Evolutionary conservation across 352 stramenopile genomes (phyloP).

Genomic region (Pythium monospermum): DNA sequence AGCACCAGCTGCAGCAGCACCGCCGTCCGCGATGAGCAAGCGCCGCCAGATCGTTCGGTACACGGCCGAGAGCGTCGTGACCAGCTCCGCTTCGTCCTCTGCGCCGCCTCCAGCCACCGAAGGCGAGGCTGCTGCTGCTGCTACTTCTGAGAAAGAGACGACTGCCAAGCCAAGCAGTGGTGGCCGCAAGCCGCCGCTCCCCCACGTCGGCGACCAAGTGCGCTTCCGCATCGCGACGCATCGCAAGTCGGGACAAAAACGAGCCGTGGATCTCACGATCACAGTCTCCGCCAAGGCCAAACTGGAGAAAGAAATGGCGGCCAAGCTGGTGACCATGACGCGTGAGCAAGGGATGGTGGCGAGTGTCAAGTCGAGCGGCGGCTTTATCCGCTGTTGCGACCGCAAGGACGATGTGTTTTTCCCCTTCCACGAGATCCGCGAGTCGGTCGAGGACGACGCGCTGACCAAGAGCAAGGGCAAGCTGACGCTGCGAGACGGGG

Average conservation of each 20-base stretch:
- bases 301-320: slow-evolving; percentile 61
- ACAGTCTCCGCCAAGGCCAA: slow-evolving; percentile 55
- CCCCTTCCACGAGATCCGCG: slow-evolving; percentile 58
- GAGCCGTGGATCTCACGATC: slow-evolving; percentile 59
- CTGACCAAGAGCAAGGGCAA: slow-evolving; percentile 16
- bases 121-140: not conserved
- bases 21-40: not conserved
- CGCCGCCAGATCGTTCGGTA: slow-evolving; percentile 4
- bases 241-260: slow-evolving; percentile 54
- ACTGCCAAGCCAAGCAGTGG: slow-evolving; percentile 18
- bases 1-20: no score
- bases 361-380: slow-evolving; percentile 52
- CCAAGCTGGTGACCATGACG: slow-evolving; percentile 48
- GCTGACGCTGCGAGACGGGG: slow-evolving; percentile 42
- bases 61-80: not conserved
- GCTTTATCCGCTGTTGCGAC: slow-evolving; percentile 69
- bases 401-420: slow-evolving; percentile 70
- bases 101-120: not conserved
- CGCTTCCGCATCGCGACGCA: slow-evolving; percentile 70
- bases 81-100: no score
- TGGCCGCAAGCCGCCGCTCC: slow-evolving; percentile 16
- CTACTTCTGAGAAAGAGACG: not conserved
- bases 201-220: slow-evolving; percentile 68
- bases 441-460: slow-evolving; percentile 17
- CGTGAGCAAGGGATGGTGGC: slow-evolving; percentile 58